Conservation (phyloP, 169 alveolate genomes). For the Cryptosporidium viatorum region DNA sequence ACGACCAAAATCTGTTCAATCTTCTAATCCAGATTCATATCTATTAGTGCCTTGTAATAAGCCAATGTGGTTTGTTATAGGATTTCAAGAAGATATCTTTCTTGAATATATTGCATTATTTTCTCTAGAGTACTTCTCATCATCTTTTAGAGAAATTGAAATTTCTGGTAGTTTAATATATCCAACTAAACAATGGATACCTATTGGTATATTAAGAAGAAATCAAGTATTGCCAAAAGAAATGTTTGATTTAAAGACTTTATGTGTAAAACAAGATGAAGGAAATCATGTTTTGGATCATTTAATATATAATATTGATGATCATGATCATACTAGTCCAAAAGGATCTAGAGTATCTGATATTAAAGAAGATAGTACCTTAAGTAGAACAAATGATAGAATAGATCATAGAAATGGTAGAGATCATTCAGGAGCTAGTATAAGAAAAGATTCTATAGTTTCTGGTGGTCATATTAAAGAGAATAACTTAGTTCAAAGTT, state of each 20-base stretch:
- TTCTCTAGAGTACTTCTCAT: slow-evolving; percentile 58
- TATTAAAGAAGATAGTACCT: background rate
- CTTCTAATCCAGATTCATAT: slow-evolving; percentile 74
- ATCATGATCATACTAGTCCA: background rate
- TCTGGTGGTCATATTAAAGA: slow-evolving; percentile 15
- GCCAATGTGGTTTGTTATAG: slow-evolving; percentile 74
- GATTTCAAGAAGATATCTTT: slow-evolving; percentile 64
- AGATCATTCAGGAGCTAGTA: background rate
- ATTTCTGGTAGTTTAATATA: slow-evolving; percentile 54
- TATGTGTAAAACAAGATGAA: slow-evolving; percentile 35
- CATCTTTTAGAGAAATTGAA: slow-evolving; percentile 68
- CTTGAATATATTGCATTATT: slow-evolving; percentile 65
- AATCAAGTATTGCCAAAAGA: slow-evolving; percentile 43
- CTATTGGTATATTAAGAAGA: slow-evolving; percentile 62
- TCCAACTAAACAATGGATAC: slow-evolving; percentile 59
- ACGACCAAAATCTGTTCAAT: slow-evolving; percentile 69
- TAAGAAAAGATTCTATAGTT: background rate
- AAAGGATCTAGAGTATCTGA: slow-evolving; percentile 1
- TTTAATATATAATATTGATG: background rate
- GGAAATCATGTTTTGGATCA: background rate
- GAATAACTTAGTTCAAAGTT: slow-evolving; percentile 1
- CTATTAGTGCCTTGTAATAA: slow-evolving; percentile 55
- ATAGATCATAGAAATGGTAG: background rate
- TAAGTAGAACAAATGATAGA: background rate
- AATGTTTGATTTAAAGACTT: slow-evolving; percentile 58